phyloP scores from a whole-genome alignment of 1,284 basidiomycete species.

The Anthracocystis walkeri region DNA sequence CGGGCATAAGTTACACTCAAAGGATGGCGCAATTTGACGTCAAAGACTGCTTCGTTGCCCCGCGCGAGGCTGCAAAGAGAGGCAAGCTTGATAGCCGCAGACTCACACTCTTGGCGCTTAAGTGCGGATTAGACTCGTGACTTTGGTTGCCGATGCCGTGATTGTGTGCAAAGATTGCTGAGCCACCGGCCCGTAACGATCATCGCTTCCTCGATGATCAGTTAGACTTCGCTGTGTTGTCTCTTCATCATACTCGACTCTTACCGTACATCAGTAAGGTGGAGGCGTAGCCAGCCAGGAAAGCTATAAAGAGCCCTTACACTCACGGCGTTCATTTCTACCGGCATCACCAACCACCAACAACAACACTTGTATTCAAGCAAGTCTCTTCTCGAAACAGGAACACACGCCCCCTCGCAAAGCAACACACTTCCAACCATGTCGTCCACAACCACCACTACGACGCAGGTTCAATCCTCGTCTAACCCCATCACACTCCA shows the following conservation, averaged over 20 bases:
- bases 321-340: background rate
- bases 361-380: background rate
- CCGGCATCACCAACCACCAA: background rate
- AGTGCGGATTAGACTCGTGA: constrained; percentile 14
- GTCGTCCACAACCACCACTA: constrained; percentile 30
- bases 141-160: constrained; percentile 45
- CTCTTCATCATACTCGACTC: background rate
- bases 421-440: background rate
- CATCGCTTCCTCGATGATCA: too few species aligned
- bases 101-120: background rate
- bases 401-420: background rate
- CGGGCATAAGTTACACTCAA: background rate
- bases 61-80: background rate
- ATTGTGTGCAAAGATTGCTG: constrained; percentile 1
- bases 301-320: background rate
- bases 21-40: constrained; percentile 7
- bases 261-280: background rate
- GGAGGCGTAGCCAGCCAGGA: background rate
- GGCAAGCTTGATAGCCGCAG: constrained; percentile 10
- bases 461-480: constrained; percentile 11
- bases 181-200: background rate
- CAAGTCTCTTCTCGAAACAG: background rate
- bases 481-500: constrained; percentile 24
- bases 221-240: too few species aligned
- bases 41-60: too few species aligned